Evolutionary conservation across 1,284 basidiomycete species (phyloP).

Genomic region (Macrocybe sp.): DNA sequence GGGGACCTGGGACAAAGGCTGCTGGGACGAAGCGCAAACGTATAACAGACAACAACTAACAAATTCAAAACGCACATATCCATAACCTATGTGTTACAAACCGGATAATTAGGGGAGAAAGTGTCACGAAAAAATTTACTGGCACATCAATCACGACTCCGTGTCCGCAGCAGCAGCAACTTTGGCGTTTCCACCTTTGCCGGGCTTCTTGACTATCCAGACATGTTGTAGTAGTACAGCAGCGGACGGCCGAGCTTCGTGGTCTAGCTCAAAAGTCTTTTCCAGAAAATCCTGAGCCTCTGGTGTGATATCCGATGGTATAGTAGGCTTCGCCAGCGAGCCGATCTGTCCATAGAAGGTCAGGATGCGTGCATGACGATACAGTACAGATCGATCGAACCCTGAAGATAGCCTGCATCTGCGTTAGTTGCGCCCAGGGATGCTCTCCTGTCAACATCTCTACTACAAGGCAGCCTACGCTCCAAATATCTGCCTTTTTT

Average conservation of each 20-base stretch:
- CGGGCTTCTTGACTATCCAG: slow-evolving; percentile 55
- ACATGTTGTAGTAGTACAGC: slow-evolving; percentile 69
- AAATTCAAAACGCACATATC: not conserved
- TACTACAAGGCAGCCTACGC: slow-evolving; percentile 93
- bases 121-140: not conserved
- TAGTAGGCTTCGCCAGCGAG: slow-evolving; percentile 75
- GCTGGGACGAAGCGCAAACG: slow-evolving; percentile 47
- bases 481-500: slow-evolving; percentile 97
- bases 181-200: slow-evolving; percentile 16
- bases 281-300: slow-evolving; percentile 85
- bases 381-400: slow-evolving; percentile 31
- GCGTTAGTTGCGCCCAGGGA: slow-evolving; percentile 96
- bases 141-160: slow-evolving; percentile 2
- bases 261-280: slow-evolving; percentile 82
- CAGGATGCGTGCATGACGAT: not conserved
- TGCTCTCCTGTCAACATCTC: slow-evolving; percentile 99
- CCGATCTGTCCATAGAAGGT: slow-evolving; percentile 62
- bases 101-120: not conserved
- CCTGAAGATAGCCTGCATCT: slow-evolving; percentile 98
- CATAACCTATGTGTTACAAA: slow-evolving; percentile 1
- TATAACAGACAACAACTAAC: slow-evolving; percentile 20
- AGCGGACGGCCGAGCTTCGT: slow-evolving; percentile 79
- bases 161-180: slow-evolving; percentile 1
- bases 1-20: slow-evolving; percentile 83
- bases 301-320: slow-evolving; percentile 82